A percentile compares a stretch with the other conserved stretches of the same genome.
Evolutionary conservation across 2,329 filamentous ascomycete genomes (phyloP).

Genomic region (Bipolaris oryzae): DNA sequence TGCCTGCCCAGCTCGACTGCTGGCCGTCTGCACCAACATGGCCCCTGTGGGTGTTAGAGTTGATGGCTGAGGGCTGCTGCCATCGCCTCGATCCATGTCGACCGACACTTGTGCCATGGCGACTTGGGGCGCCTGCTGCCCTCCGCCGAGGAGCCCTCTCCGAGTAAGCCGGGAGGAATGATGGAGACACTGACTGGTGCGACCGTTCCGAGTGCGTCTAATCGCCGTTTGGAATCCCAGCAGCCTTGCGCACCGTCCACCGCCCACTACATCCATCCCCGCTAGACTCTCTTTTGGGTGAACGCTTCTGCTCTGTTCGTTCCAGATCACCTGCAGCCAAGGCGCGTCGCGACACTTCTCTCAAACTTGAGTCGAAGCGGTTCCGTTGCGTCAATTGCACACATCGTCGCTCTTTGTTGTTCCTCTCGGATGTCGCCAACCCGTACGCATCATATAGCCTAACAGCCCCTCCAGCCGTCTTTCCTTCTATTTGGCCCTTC

Average conservation of each 20-base stretch:
- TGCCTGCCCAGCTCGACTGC: slow-evolving; percentile 15
- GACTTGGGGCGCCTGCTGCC: slow-evolving; percentile 41
- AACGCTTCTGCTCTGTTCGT: slow-evolving; percentile 48
- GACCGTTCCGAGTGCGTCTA: slow-evolving; percentile 33
- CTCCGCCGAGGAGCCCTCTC: slow-evolving; percentile 27
- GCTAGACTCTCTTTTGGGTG: slow-evolving; percentile 44
- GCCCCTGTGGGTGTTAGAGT: slow-evolving; percentile 24
- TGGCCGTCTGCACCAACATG: slow-evolving; percentile 19
- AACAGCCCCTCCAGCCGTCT: slow-evolving; percentile 37
- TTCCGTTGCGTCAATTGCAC: slow-evolving; percentile 46
- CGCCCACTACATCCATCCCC: slow-evolving; percentile 37
- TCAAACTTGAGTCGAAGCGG: slow-evolving; percentile 47
- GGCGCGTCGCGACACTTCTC: slow-evolving; percentile 47
- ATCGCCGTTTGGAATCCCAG: slow-evolving; percentile 37
- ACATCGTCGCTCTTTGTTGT: slow-evolving; percentile 40
- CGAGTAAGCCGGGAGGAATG: slow-evolving; percentile 26
- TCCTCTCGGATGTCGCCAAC: slow-evolving; percentile 39
- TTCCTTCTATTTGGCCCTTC: slow-evolving; percentile 48
- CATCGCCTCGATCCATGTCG: slow-evolving; percentile 26
- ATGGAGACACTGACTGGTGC: slow-evolving; percentile 29
- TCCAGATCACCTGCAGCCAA: slow-evolving; percentile 52
- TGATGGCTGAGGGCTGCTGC: slow-evolving; percentile 13
- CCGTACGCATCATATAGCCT: slow-evolving; percentile 47
- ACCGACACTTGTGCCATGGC: slow-evolving; percentile 33
- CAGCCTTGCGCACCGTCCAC: slow-evolving; percentile 45